Percentiles rank a stretch among this genome's conserved stretches.
Conservation (phyloP, 2,329 filamentous ascomycete genomes). For the Epichloe uncinata region DNA sequence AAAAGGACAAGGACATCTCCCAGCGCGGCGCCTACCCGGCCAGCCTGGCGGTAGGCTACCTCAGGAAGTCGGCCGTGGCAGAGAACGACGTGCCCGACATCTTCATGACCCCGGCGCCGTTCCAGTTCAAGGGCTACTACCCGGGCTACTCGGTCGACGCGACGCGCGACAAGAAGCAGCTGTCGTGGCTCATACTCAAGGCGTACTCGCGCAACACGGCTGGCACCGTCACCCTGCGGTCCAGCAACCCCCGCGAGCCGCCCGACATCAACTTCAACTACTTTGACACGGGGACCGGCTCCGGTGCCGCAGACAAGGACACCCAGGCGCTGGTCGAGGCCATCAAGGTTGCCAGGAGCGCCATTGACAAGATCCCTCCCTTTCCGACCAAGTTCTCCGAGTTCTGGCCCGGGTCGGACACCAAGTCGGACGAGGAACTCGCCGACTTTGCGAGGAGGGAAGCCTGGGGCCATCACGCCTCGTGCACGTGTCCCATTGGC, state of each 20-base stretch:
- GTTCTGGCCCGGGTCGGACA: conserved; percentile 7
- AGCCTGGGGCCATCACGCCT: conserved; percentile 45
- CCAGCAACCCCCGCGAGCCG: conserved; percentile 19
- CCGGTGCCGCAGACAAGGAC: conserved; percentile 21
- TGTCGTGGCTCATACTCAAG: not conserved
- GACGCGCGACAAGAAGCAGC: not conserved
- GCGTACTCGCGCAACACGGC: not conserved
- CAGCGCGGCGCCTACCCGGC: not conserved
- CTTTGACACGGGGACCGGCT: too few species aligned
- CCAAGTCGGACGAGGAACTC: conserved; percentile 12
- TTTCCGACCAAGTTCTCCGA: conserved; percentile 30
- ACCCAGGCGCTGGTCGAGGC: conserved; percentile 24
- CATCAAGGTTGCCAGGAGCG: conserved; percentile 27
- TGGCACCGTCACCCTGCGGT: conserved; percentile 48
- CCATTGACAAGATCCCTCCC: conserved; percentile 38
- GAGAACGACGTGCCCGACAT: not conserved
- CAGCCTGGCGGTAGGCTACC: not conserved
- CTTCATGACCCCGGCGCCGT: not conserved
- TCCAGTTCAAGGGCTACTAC: not conserved
- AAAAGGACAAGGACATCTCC: not conserved
- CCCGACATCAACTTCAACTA: too few species aligned
- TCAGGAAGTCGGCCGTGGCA: not conserved
- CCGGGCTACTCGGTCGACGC: not conserved
- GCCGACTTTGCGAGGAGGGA: conserved; percentile 28
- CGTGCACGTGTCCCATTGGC: conserved; percentile 41